Base-by-base conservation (phyloP, 345 rosid genomes). In the Rhodomyrtus tomentosa region DNA sequence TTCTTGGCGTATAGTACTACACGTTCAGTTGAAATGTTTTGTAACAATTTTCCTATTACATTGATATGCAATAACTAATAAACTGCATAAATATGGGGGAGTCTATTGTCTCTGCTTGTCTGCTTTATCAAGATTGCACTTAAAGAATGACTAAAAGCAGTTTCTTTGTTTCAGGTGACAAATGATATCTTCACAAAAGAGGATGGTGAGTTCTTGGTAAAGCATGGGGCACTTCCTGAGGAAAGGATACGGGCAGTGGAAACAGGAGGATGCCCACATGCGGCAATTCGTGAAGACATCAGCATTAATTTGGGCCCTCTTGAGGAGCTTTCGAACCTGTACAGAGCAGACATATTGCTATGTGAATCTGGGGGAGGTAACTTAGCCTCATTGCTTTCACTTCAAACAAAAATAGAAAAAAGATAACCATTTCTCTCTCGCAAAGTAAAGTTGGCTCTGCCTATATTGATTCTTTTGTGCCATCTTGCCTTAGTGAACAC, bases 261-360 rank as follows among this genome's bases (percentile, higher is more conserved):
- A 90, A 97, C 98, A 1, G 98, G 99, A 89, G 98, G 98, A 54
- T 95, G 99, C 82, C 98, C 98, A 11, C 99, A 95, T 82, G 98
- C 98, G n/a, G 99, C 99, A 1, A 97, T 97, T 85, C 98, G 98
- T 82, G 98, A 97, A 90, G 98, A 97, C 85, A 97, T 97, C 91
- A 97, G 98, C 89, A 97, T 95, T 83, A 97, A 95, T 87, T 91
- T 97, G 55, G 99, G 99, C 83, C 99, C 98, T 82, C 98, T 95
- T 5, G 99, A 97, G 91, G 99, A 97, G 91, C 95, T 95, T 36
- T 93, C 98, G 21, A 94, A 92, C 89, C 86, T 95, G 85, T 97
- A 90, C 91, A 97, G 92, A 83, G 89, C 99, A 82, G 98, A 95
- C 88, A 72, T 97, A 82, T 95, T 97, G 86, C 98, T 97, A 73